phyloP scores from a whole-genome alignment of 2,329 filamentous ascomycete genomes.

The Fusarium xylarioides region DNA sequence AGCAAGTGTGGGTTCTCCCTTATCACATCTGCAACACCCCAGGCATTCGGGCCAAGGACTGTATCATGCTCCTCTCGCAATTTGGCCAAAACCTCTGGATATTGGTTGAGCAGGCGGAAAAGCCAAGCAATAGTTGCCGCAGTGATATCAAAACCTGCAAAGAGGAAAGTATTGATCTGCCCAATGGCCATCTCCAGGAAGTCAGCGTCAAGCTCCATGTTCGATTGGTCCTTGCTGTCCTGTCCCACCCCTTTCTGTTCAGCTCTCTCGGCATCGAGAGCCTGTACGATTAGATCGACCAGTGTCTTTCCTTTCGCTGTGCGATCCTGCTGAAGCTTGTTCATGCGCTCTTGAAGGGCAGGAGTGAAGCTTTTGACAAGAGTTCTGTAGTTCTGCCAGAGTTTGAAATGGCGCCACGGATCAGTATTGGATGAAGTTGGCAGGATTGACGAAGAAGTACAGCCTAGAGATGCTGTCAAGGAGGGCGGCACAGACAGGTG shows the following conservation, averaged over 20 bases:
- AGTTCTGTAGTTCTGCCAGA: constrained; percentile 29
- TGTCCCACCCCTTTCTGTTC: neutral
- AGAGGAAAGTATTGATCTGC: constrained; percentile 50
- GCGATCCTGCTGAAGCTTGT: neutral
- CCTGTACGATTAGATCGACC: constrained; percentile 23
- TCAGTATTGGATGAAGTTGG: constrained; percentile 16
- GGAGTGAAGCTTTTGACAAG: constrained; percentile 10
- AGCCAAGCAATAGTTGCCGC: constrained; percentile 48
- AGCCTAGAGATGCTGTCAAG: constrained; percentile 16
- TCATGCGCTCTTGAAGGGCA: constrained; percentile 7
- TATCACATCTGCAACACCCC: constrained; percentile 30
- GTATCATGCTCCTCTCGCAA: constrained; percentile 50
- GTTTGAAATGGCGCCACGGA: constrained; percentile 29
- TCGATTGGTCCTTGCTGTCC: neutral
- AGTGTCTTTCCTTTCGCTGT: constrained; percentile 20
- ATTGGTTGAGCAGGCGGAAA: constrained; percentile 43
- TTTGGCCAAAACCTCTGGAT: constrained; percentile 44
- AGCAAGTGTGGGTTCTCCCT: constrained; percentile 37
- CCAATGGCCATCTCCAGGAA: constrained; percentile 42
- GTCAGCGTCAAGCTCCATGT: constrained; percentile 29
- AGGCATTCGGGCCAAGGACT: constrained; percentile 45
- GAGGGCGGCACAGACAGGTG: constrained; percentile 9
- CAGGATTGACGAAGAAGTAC: constrained; percentile 17
- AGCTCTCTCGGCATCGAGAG: constrained; percentile 13
- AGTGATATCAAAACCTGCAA: constrained; percentile 52